Percentiles rank a stretch among this genome's conserved stretches.
Evolutionary conservation across 257 asterid genomes (phyloP).

Genomic region (Rauvolfia tetraphylla): DNA sequence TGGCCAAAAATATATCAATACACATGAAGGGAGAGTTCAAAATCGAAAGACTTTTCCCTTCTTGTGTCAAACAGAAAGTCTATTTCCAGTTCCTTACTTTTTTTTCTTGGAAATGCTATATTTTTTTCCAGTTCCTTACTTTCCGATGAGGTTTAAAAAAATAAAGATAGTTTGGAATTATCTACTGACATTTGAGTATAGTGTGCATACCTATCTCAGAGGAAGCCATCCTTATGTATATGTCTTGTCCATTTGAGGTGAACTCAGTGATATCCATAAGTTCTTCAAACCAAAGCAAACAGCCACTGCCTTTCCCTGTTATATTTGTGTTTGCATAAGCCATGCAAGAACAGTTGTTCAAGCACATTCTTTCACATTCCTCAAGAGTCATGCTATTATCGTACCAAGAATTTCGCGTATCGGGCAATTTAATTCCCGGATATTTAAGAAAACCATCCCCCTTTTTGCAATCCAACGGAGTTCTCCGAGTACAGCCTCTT

Average conservation of each 20-base stretch:
- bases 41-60: background rate
- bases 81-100: background rate
- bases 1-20: background rate
- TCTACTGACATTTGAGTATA: background rate
- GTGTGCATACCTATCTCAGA: constrained; percentile 24
- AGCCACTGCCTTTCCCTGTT: constrained; percentile 31
- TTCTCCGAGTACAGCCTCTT: constrained; percentile 25
- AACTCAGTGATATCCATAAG: constrained; percentile 24
- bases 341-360: constrained; percentile 33
- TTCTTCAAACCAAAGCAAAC: constrained; percentile 37
- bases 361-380: constrained; percentile 27
- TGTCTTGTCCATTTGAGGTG: constrained; percentile 21
- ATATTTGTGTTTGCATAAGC: constrained; percentile 26
- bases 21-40: background rate
- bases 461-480: constrained; percentile 22
- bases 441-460: constrained; percentile 25
- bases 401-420: constrained; percentile 23
- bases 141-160: no score
- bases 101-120: no score
- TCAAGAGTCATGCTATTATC: constrained; percentile 14
- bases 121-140: background rate
- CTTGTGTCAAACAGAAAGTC: background rate
- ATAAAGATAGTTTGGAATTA: no score
- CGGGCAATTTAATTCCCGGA: constrained; percentile 30
- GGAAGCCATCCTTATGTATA: constrained; percentile 24